phyloP scores from a whole-genome alignment of 441 rosid genomes.

The Aquilaria agallochum region DNA sequence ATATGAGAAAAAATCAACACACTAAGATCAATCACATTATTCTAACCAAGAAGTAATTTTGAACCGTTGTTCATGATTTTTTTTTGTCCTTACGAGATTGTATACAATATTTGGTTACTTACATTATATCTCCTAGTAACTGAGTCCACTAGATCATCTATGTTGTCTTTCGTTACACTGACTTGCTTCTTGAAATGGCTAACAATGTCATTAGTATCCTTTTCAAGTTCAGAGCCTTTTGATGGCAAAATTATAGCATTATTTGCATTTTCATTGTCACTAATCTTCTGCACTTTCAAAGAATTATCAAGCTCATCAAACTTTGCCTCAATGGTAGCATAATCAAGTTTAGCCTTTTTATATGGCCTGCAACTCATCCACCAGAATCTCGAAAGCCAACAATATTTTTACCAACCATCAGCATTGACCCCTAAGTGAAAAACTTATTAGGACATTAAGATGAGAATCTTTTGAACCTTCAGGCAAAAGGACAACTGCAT shows the following conservation, averaged over 20 bases:
- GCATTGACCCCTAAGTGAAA: constrained; percentile 3
- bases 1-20: too few relatives aligned
- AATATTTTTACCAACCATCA: constrained; percentile 25
- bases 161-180: constrained; percentile 7
- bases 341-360: constrained; percentile 45
- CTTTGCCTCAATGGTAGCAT: too few relatives aligned
- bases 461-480: too few relatives aligned
- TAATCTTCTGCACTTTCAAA: constrained; percentile 12
- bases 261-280: constrained; percentile 16
- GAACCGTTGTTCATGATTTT: too few relatives aligned
- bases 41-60: too few relatives aligned
- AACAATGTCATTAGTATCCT: constrained; percentile 18
- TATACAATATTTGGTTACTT: too few relatives aligned
- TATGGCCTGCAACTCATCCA: constrained; percentile 34
- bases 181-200: constrained; percentile 21
- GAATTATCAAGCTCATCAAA: constrained; percentile 1
- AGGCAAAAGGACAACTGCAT: constrained; percentile 10
- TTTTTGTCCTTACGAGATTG: too few relatives aligned
- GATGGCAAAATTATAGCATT: neutral
- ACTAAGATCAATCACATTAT: too few relatives aligned
- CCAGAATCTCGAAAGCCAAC: constrained; percentile 14
- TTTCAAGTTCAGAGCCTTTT: constrained; percentile 8
- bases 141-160: too few relatives aligned
- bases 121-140: too few relatives aligned
- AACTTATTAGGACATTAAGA: too few relatives aligned